phyloP scores from a whole-genome alignment of 331 rosid genomes.

The Phaseolus coccineus region DNA sequence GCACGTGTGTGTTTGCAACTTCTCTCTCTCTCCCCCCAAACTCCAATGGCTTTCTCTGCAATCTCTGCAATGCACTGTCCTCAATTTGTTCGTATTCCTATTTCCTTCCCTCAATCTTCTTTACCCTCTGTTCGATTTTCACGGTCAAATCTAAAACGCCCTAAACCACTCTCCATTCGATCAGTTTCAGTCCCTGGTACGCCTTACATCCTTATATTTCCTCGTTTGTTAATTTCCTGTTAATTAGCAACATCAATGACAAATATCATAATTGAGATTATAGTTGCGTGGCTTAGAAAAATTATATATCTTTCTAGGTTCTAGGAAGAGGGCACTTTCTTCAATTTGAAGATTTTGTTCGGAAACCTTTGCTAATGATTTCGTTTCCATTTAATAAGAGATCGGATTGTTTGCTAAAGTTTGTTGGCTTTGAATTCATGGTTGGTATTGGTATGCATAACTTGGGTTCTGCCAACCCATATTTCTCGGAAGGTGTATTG shows the following conservation, averaged over 20 bases:
- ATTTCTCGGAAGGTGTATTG: slow-evolving; percentile 14
- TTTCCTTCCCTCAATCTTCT: slow-evolving; percentile 39
- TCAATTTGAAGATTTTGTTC: slow-evolving; percentile 3
- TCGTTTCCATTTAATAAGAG: neutral
- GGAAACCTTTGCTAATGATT: neutral
- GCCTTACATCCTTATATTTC: neutral
- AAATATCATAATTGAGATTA: neutral
- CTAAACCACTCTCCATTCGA: slow-evolving; percentile 68
- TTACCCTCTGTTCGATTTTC: slow-evolving; percentile 56
- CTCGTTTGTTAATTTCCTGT: neutral
- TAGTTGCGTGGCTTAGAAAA: neutral
- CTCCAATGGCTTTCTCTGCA: slow-evolving; percentile 79
- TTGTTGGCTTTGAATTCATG: slow-evolving; percentile 6
- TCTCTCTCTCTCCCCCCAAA: neutral
- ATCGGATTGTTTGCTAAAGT: neutral
- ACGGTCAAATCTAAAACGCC: slow-evolving; percentile 48
- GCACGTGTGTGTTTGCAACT: neutral
- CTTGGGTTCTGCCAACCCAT: slow-evolving; percentile 11
- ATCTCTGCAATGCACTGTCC: slow-evolving; percentile 43
- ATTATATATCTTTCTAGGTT: neutral
- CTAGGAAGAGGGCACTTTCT: neutral
- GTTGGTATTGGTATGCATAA: neutral
- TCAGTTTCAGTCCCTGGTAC: slow-evolving; percentile 70
- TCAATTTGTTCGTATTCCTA: slow-evolving; percentile 58
- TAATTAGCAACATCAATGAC: neutral